phyloP scores from a whole-genome alignment of 805 yeast genomes.

The Komagataella phaffii region DNA sequence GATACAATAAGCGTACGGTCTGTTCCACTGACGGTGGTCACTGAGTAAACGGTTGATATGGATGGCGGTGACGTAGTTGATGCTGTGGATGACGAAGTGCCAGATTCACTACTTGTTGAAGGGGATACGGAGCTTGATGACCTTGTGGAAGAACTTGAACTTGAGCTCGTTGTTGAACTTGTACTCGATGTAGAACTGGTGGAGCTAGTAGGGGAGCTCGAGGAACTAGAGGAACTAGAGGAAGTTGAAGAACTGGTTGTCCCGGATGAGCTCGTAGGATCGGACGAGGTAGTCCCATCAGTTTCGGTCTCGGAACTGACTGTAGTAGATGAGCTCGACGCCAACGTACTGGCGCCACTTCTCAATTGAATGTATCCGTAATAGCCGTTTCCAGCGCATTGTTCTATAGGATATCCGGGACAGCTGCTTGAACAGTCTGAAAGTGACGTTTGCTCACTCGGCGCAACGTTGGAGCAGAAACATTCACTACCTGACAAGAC shows the following conservation, averaged over 20 bases:
- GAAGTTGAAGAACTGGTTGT: background rate
- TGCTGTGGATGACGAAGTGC: constrained; percentile 1
- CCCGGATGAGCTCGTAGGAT: background rate
- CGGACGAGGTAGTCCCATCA: too few species aligned
- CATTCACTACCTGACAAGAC: constrained; percentile 29
- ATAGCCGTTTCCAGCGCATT: constrained; percentile 19
- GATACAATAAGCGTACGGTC: background rate
- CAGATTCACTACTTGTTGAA: constrained; percentile 3
- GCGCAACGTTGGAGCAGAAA: constrained; percentile 34
- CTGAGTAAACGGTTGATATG: constrained; percentile 1
- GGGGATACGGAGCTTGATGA: constrained; percentile 10
- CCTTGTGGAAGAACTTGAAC: constrained; percentile 5
- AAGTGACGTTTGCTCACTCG: constrained; percentile 22
- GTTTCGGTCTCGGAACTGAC: background rate
- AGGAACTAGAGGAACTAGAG: background rate
- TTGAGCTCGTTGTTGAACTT: constrained; percentile 3
- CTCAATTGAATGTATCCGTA: constrained; percentile 12
- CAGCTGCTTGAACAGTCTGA: constrained; percentile 24
- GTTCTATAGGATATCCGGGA: constrained; percentile 30
- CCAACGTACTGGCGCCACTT: constrained; percentile 1
- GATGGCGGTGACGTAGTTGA: constrained; percentile 3
- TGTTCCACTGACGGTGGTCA: background rate
- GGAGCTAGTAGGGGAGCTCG: constrained; percentile 2
- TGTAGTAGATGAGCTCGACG: background rate
- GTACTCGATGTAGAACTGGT: constrained; percentile 2